Evolutionary conservation across 1,284 basidiomycete species (phyloP), one percentile per base, ranked within the genome.

Genomic region (Marasmius sp.): DNA sequence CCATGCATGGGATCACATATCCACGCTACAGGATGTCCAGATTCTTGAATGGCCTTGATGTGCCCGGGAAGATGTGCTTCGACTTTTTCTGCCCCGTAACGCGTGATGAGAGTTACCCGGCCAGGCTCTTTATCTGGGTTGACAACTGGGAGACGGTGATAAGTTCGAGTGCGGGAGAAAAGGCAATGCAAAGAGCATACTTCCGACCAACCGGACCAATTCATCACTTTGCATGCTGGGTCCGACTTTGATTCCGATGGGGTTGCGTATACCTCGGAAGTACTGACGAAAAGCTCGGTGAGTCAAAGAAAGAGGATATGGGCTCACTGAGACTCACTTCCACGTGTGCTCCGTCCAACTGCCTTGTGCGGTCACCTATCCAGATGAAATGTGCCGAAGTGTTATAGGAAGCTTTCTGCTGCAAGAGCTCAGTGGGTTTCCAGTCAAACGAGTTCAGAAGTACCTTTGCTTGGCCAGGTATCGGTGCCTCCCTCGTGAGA

Each of bases 1-100:
- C 94, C 94, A 69, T 97, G 94, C 97, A 98, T 98, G 1, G 97
- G 95, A 76, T 99, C 97, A 71, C 94, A 97, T 59, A 97, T 86
- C 92, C 95, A 97, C 33, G 92, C 88, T 1, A 98, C 94, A 3
- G 91, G 89, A 72, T 98, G 95, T 0, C 85, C 85, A 1, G 93
- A 92, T 59, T 77, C 70, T 70, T 92, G 87, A 14, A 99, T 94
- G 1, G 89, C 91, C n/a, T 79, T 77, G 72, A 99, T 97, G 72
- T 98, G 94, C 0, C 74, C 81, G 0, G 94, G 84, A 6, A 98
- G 87, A 70, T 89, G 84, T 33, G 85, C 75, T 61, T 90, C 89
- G 65, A 90, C 93, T 81, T 97, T 96, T 11, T 79, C 80, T 0
- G 94, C 94, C 1, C 97, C 97, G 72, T 98, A 98, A 38, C 97